Evolutionary conservation across 1,284 basidiomycete genomes (phyloP), one percentile per base, ranked within the genome.

Genomic region (Ustilago trichophora): DNA sequence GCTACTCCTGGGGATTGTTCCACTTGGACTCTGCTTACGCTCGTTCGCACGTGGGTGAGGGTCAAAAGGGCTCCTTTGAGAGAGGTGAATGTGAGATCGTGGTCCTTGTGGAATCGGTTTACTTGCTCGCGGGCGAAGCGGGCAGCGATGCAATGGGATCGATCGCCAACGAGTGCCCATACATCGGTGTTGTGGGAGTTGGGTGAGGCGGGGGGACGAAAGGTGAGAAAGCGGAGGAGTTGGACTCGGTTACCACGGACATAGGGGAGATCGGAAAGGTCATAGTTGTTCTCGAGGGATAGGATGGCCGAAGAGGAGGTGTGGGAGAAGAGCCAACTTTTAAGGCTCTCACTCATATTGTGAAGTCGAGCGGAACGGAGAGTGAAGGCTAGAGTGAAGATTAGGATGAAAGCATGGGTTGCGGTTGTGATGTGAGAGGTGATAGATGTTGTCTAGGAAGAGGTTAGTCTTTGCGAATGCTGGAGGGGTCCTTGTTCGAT

Each of bases 221-320:
- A 70, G 6, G 67, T 70, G 4, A 70, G 37, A 11, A 70, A 62
- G 24, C 54, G 52, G 4, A 70, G n/a, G 8, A 70, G 19, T 24
- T 70, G 67, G 7, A 70, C 26, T 10, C 67, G 67, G n/a, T 58
- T 65, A 6, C 67, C 67, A 3, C 19, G 16, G 0, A 44, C 25
- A 11, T 43, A 65, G 8, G 67, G 67, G 25, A 70, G 26, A 27
- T 70, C 67, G 41, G 2, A 15, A 0, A 70, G 49, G 11, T 59
- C 60, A 18, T 33, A 56, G 31, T 54, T 52, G 21, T 18, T 25
- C 1, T 45, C 19, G 3, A 48, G 29, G 0, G 45, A 49, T 8
- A 37, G 18, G 8, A 27, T 13, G 33, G 67, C 50, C 5, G 52
- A 48, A 2, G 44, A 9, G 16, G 45, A 10, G 24, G 37, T 27